phyloP scores from a whole-genome alignment of 2,329 filamentous ascomycete species.

The Cladosporium sp. region DNA sequence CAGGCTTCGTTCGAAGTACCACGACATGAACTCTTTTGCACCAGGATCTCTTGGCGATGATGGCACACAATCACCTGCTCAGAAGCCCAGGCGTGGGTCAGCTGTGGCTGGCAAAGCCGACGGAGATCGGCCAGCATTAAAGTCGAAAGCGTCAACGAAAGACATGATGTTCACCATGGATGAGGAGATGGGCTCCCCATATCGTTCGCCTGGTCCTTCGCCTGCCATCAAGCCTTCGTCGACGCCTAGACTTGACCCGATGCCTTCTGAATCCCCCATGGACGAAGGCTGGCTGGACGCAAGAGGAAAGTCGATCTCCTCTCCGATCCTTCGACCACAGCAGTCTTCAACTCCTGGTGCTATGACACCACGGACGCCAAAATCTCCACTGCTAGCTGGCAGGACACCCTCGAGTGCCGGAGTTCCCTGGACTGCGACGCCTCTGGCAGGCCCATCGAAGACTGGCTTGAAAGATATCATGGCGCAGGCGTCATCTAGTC shows the following conservation, averaged over 20 bases:
- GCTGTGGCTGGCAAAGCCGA: conserved; percentile 36
- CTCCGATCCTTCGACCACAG: conserved; percentile 5
- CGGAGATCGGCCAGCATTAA: conserved; percentile 61
- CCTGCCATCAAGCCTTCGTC: conserved; percentile 26
- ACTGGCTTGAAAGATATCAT: conserved; percentile 75
- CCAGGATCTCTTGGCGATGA: conserved; percentile 63
- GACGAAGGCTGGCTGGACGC: conserved; percentile 38
- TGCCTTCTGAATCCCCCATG: conserved; percentile 20
- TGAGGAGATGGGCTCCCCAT: conserved; percentile 55
- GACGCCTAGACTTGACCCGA: conserved; percentile 24
- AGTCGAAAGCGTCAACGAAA: conserved; percentile 61
- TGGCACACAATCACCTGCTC: conserved; percentile 41
- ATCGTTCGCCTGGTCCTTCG: conserved; percentile 22
- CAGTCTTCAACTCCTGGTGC: conserved; percentile 25
- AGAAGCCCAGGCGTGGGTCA: conserved; percentile 38
- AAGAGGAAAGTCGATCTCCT: conserved; percentile 35
- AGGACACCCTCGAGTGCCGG: conserved; percentile 25
- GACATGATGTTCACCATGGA: conserved; percentile 96
- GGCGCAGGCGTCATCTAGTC: conserved; percentile 52
- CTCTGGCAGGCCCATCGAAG: conserved; percentile 55
- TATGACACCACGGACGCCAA: conserved; percentile 29
- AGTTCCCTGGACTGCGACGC: conserved; percentile 50
- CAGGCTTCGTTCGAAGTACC: conserved; percentile 58
- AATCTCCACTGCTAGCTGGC: conserved; percentile 24
- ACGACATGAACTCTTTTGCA: conserved; percentile 62